Evolutionary conservation across 495 filamentous ascomycete species (phyloP).

Genomic region (Neurospora cerealis): DNA sequence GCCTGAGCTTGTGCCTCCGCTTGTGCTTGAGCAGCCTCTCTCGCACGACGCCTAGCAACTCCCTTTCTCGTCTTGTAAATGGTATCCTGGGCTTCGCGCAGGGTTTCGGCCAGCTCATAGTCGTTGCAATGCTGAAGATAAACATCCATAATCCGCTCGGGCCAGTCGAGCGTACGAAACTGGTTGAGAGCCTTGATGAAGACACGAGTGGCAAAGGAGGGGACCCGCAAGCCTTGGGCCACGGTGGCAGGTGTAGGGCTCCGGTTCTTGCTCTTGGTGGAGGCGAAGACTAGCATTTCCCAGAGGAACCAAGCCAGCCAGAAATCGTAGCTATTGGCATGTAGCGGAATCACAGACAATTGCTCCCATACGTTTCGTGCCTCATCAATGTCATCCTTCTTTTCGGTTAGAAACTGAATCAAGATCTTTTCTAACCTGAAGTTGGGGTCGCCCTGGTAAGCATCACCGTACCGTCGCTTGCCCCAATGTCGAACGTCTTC

Average conservation of each 20-base stretch:
- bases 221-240: slow-evolving; percentile 30
- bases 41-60: slow-evolving; percentile 54
- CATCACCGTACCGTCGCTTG: slow-evolving; percentile 59
- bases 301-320: slow-evolving; percentile 87
- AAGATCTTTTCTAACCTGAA: slow-evolving; percentile 85
- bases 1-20: slow-evolving; percentile 28
- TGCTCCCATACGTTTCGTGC: slow-evolving; percentile 66
- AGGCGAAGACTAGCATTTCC: slow-evolving; percentile 58
- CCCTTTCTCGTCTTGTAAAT: slow-evolving; percentile 54
- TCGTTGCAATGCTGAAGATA: slow-evolving; percentile 81
- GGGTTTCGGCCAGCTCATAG: slow-evolving; percentile 63
- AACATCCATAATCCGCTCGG: slow-evolving; percentile 76
- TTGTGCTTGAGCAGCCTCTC: slow-evolving; percentile 47
- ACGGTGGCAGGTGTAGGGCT: slow-evolving; percentile 35
- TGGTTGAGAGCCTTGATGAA: slow-evolving; percentile 58
- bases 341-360: slow-evolving; percentile 45
- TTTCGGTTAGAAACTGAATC: slow-evolving; percentile 80
- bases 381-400: slow-evolving; percentile 48
- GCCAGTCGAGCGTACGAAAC: slow-evolving; percentile 71
- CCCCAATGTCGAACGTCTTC: slow-evolving; percentile 75
- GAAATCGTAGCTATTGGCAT: slow-evolving; percentile 75
- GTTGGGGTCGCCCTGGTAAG: slow-evolving; percentile 71
- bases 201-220: slow-evolving; percentile 59
- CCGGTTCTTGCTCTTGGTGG: slow-evolving; percentile 28
- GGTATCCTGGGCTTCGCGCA: slow-evolving; percentile 59